Base-by-base conservation (phyloP, 768 basidiomycete species). In the Lyophyllum decastes region DNA sequence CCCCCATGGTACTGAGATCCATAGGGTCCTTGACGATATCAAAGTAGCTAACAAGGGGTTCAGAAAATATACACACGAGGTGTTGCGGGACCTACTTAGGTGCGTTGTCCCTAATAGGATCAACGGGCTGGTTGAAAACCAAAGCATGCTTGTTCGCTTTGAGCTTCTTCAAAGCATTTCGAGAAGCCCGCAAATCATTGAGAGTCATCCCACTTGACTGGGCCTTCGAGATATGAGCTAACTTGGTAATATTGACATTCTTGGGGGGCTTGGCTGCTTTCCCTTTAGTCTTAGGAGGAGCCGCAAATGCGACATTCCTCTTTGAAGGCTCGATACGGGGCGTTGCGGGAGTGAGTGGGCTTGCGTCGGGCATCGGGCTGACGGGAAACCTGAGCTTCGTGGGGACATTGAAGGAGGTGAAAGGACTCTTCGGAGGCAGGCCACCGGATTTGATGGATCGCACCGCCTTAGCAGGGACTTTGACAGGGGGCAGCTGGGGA, bases 11-110 rank as follows among this genome's bases (percentile, higher is more conserved):
- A 51, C 88, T 87, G 17, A 98, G 78, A 68, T 99, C 97, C 93
- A 99, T 98, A 0, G 97, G 96, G 11, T 89, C 80, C 71, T 91
- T 91, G 71, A 99, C 88, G 57, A 95, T 75, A 52, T 91, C 87
- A 66, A 94, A 94, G 70, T 98, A 98, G 63, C 95, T 96, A 33
- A 61, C 40, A 17, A 38, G 54, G 12, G 57, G n/a, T n/a, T 71
- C 25, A 67, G 53, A 55, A 27, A 27, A 26, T 54, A 46, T 33
- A 16, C 21, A 17, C 17, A n/a, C 10, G 55, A 27, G 24, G 16
- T 22, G 25, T n/a, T 48, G 4, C 21, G 6, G 21, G 45, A 78
- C 82, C 52, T 70, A 96, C 92, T 90, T 90, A 17, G 92, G 92
- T 10, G 94, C 95, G 66, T 85, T 82, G 65, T 97, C 95, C 61